phyloP scores from a whole-genome alignment of 257 asterid species.

The Solanum phureja region DNA sequence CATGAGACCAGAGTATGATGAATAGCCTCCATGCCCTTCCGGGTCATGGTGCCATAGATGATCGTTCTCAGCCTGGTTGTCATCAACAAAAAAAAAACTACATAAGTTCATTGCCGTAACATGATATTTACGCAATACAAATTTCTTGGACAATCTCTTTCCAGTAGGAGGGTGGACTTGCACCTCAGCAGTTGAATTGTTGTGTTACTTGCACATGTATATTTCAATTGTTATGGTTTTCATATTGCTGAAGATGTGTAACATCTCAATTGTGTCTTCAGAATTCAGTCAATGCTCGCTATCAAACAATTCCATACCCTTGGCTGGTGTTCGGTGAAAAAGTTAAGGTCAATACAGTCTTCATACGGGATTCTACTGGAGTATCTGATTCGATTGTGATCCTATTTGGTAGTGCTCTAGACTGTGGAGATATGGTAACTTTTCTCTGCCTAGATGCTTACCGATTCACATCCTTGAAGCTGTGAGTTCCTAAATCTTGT shows the following conservation, averaged over 20 bases:
- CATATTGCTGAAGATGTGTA: background rate
- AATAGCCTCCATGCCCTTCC: background rate
- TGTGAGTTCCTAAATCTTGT: background rate
- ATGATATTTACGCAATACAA: background rate
- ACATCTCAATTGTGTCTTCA: slow-evolving; percentile 25
- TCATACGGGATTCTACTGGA: slow-evolving; percentile 96
- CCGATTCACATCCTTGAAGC: background rate
- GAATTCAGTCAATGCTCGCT: slow-evolving; percentile 98
- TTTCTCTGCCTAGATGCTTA: background rate
- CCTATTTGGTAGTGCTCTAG: slow-evolving; percentile 84
- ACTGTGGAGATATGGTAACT: slow-evolving; percentile 54
- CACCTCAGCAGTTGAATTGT: background rate
- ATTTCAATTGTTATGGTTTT: background rate
- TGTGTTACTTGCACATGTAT: background rate
- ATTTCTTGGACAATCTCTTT: background rate
- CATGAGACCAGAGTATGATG: background rate
- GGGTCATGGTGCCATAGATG: background rate
- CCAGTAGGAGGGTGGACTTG: background rate
- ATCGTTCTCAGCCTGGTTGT: background rate
- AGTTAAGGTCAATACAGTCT: slow-evolving; percentile 92
- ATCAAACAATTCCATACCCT: slow-evolving; percentile 86
- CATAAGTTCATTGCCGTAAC: background rate
- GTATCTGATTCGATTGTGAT: slow-evolving; percentile 94
- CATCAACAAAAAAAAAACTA: background rate
- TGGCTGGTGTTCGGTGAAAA: slow-evolving; percentile 98